phyloP scores from a whole-genome alignment of 306 rosid genomes.

The Albizia julibrissin region DNA sequence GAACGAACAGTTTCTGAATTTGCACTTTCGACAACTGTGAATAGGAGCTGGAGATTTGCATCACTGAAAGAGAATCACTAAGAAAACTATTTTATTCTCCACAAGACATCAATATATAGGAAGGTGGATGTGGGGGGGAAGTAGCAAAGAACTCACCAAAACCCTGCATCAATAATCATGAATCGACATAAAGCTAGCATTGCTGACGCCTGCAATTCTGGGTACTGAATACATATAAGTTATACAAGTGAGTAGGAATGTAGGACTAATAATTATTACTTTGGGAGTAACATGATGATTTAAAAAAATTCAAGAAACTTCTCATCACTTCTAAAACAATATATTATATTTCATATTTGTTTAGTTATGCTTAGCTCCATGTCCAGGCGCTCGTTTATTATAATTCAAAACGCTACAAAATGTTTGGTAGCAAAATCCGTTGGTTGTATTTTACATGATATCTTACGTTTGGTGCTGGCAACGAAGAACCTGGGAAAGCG shows the following conservation, averaged over 20 bases:
- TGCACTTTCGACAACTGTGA: slow-evolving; percentile 84
- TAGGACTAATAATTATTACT: slow-evolving; percentile 2
- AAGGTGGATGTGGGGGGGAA: slow-evolving; percentile 10
- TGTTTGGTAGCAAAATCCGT: slow-evolving; percentile 15
- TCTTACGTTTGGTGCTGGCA: neutral
- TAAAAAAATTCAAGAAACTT: slow-evolving; percentile 15
- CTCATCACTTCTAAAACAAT: slow-evolving; percentile 7
- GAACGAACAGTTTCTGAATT: slow-evolving; percentile 89
- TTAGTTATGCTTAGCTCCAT: neutral
- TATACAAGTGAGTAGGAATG: slow-evolving; percentile 17
- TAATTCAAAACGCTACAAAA: slow-evolving; percentile 9
- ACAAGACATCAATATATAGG: slow-evolving; percentile 2
- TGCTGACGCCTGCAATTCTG: slow-evolving; percentile 91
- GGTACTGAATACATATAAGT: slow-evolving; percentile 60
- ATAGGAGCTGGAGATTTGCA: slow-evolving; percentile 92
- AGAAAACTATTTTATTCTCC: slow-evolving; percentile 24
- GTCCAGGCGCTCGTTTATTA: slow-evolving; percentile 2
- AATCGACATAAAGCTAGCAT: slow-evolving; percentile 96
- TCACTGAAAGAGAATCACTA: slow-evolving; percentile 54
- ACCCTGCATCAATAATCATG: slow-evolving; percentile 89
- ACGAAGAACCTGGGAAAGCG: slow-evolving; percentile 7
- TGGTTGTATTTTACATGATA: neutral
- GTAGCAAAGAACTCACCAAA: slow-evolving; percentile 64
- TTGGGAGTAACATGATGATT: neutral
- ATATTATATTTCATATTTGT: neutral